phyloP scores from a whole-genome alignment of 352 stramenopile genomes.

The Blastocystis sp. region DNA sequence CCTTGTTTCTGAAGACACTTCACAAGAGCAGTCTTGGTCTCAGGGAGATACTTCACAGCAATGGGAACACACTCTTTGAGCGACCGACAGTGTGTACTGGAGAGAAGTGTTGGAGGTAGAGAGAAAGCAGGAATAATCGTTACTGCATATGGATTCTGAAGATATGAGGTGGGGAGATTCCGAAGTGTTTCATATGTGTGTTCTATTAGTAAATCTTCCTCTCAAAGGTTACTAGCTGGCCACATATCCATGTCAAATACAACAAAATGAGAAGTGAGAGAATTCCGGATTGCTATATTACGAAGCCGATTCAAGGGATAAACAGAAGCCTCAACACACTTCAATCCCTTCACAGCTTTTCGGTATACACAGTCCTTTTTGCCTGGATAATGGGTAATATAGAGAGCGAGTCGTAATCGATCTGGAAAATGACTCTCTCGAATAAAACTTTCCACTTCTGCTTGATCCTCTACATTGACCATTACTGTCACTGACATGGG shows the following conservation, averaged over 20 bases:
- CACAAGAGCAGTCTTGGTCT: slow-evolving; percentile 1
- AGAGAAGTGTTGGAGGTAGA: not conserved
- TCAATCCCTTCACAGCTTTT: not conserved
- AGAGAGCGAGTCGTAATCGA: slow-evolving; percentile 18
- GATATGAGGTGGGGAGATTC: not conserved
- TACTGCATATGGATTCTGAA: slow-evolving; percentile 18
- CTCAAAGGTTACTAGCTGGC: not conserved
- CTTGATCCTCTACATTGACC: not conserved
- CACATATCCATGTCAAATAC: slow-evolving; percentile 68
- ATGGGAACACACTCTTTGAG: not conserved
- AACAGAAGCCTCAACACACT: not conserved
- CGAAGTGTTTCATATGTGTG: slow-evolving; percentile 19
- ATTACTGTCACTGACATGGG: slow-evolving; percentile 33
- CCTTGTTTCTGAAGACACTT: not conserved
- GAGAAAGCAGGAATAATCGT: slow-evolving; percentile 64
- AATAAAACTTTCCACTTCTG: slow-evolving; percentile 1
- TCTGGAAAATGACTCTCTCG: not conserved
- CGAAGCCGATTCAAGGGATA: slow-evolving; percentile 63
- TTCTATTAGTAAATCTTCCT: not conserved
- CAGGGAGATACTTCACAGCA: not conserved
- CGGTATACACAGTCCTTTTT: slow-evolving; percentile 36
- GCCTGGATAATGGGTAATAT: not conserved
- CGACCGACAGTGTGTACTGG: not conserved
- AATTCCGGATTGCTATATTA: slow-evolving; percentile 47
- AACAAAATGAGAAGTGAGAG: slow-evolving; percentile 62